Evolutionary conservation across 441 rosid genomes (phyloP), one percentile per base, ranked within the genome.

Genomic region (Corymbia calophylla): DNA sequence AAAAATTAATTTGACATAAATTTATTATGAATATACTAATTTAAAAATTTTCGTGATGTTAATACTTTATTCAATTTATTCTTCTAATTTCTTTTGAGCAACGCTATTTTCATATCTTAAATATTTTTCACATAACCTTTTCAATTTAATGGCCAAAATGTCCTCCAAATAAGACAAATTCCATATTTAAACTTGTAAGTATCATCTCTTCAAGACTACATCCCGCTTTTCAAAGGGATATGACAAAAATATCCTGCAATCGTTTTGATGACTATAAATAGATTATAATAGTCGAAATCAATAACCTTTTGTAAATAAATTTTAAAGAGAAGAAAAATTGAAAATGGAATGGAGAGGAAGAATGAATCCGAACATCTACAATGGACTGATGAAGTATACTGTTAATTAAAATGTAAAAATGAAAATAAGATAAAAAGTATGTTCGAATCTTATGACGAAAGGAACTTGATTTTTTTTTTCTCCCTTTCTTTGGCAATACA

Each of bases 1-100:
- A 6, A 25, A 25, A 58, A 55, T 9, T 23, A 25, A 1, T 4
- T 23, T 25, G 0, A 0, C 0, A 25, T 10, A 25, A 25, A 58
- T 58, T 4, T 58, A 0, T 25, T 3, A 58, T 4, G 7, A 9
- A 0, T 23, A 58, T 2, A 2, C 14, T 58, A 62, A 4, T 62
- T 6, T 62, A 14, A 3, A 17, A 6, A 16, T 13, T 29, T 62
- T 62, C 14, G 2, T 6, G 18, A 13, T 18, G 0, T 53, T 53
- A 1, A 12, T 16, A 5, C 17, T 53, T 51, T 53, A 4, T 7
- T 54, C 32, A 32, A 62, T 62, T 62, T 29, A 62, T 44, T 44
- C 9, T 77, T 39, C n/a, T 13, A 44, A 6, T 23, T 77, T 39
- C 49, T 44, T 2, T 23, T 44, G 1, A 44, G 51, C 8, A 4